Evolutionary conservation across 1,284 basidiomycete species (phyloP), one percentile per base, ranked within the genome.

Genomic region (Cystobasidium pallidum): DNA sequence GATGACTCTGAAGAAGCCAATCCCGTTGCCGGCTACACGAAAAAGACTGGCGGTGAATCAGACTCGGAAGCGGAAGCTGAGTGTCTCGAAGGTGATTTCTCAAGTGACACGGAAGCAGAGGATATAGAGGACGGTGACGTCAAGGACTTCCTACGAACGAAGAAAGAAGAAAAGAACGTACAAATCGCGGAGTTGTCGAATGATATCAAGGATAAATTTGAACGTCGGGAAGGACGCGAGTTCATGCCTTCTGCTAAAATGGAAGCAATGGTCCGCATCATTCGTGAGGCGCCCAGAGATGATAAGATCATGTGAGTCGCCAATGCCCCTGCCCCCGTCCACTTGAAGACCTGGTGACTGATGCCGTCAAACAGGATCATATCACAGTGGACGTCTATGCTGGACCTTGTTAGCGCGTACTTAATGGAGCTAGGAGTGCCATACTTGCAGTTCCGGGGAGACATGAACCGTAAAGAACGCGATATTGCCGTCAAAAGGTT

Each of bases 331-430:
- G 6, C 36, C 36, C 36, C 36, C 36, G 6, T 39, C 13, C 36
- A 39, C 36, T 7, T 13, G 13, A 39, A 7, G 36, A n/a, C n/a
- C n/a, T n/a, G 6, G n/a, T 15, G 15, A 19, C 43, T 45, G 43
- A 45, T 19, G 43, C 7, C 8, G n/a, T 45, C 15, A 19, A 45
- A 7, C 39, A 78, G 88, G 62, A 79, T 89, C 67, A 82, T 88
- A 43, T 87, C 86, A 0, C 86, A 88, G 76, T 88, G 87, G 52
- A 66, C 67, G 13, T 24, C 54, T 24, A 73, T 63, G 62, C 81
- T 88, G 3, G 79, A 82, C 11, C 81, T 88, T 8, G 84, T 87
- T 11, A 86, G 86, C 0, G 80, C 85, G 72, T 88, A 87, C 76
- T 80, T 88, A 17, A 78, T 80, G 0, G 84, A 86, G 77, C 81